Evolutionary conservation across 177 flowering plant genomes (phyloP), one percentile per base, ranked within the genome.

Genomic region (Vitis hybrid): DNA sequence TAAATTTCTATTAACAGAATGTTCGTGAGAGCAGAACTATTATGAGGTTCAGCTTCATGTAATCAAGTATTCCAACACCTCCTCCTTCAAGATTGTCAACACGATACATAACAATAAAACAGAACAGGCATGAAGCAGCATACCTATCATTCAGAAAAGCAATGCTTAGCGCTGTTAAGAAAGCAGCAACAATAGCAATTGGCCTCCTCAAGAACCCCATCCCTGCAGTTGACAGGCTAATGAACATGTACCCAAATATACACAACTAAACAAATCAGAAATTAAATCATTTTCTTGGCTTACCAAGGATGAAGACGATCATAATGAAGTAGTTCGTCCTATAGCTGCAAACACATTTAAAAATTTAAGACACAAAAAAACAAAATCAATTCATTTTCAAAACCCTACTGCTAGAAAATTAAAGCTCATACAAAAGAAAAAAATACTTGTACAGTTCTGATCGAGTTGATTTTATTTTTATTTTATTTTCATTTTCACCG

Each of bases 81-180:
- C 17, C 17, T 54, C 17, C 15, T 4, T 14, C n/a, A 13, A 54
- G 15, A 54, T 8, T 3, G 4, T 18, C 18, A 18, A 63, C 62
- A 23, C 45, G 52, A 7, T 57, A 23, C 40, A 13, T 23, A 30
- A 5, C 21, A 66, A 17, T 40, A 2, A 55, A 10, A n/a, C 18
- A 48, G 10, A 4, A 18, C 18, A 14, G 11, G 23, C 19, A 8
- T 4, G 66, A 57, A 14, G 26, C 26, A 66, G 61, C 66, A 58
- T 77, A 91, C 99, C 99, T 95, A 75, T 95, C 99, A 82, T 95
- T 95, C 64, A 93, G 79, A 72, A 90, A 83, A 71, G 93, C 98
- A 55, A 93, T 84, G 66, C 85, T 90, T 4, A 95, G 75, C 2
- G 91, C 96, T 51, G 99, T 88, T 18, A 86, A 79, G 10, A 85